These are phyloP conservation scores for Dorcoceras hygrometricum DNA, from an alignment of 257 asterid genomes.

Conservation along the genomic window DNA sequence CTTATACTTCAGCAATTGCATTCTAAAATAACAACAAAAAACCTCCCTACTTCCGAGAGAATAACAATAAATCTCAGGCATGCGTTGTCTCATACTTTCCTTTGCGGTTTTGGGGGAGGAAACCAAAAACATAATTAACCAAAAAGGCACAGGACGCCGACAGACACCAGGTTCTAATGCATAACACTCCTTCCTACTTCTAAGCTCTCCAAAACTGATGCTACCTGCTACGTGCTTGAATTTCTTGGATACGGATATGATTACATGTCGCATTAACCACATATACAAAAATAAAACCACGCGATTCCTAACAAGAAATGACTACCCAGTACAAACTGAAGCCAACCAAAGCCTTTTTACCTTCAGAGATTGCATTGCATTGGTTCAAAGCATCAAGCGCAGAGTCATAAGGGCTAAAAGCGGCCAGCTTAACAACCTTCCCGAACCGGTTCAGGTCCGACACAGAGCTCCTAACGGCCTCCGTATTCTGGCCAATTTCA, in stretches of 20 bases:
- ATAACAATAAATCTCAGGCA: background rate
- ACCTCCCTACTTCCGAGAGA: background rate
- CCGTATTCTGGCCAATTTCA: conserved; percentile 88
- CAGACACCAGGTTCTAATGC: background rate
- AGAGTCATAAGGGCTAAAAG: conserved; percentile 73
- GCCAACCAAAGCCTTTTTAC: conserved; percentile 25
- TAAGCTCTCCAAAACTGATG: background rate
- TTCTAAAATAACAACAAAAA: background rate
- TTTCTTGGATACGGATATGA: background rate
- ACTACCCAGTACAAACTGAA: background rate
- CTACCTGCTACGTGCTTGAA: background rate
- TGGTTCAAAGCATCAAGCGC: conserved; percentile 94
- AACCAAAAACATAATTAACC: background rate
- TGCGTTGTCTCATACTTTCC: background rate
- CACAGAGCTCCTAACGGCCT: conserved; percentile 73
- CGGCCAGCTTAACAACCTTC: conserved; percentile 68
- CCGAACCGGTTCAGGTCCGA: conserved; percentile 74
- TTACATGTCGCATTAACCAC: conserved; percentile 7
- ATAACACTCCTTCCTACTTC: background rate
- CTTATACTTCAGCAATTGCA: background rate
- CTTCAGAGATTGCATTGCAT: conserved; percentile 90
- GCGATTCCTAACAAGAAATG: background rate
- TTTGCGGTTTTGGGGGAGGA: background rate
- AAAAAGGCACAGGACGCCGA: background rate
- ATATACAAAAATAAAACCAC: background rate